Percentiles rank a stretch among this genome's conserved stretches.
These are phyloP conservation scores for Venturiaceae sp. DNA, from an alignment of 2,329 filamentous ascomycete genomes.

Conservation along the genomic window DNA sequence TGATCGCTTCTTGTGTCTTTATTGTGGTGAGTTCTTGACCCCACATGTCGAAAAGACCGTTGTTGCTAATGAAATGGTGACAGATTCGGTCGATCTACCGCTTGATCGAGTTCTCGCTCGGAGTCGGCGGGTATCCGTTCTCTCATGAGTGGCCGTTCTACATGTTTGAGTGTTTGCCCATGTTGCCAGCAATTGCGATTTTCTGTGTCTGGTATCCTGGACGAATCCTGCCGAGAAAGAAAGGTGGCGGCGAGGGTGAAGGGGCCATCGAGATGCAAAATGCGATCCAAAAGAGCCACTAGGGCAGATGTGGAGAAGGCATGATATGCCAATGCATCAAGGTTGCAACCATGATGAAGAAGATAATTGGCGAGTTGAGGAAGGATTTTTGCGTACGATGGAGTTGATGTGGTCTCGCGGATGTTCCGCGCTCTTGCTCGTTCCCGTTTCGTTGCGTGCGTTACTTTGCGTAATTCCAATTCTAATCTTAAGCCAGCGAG, in stretches of 20 bases:
- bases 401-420: background rate
- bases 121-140: constrained; percentile 41
- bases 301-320: too few relatives aligned
- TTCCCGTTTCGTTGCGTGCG: background rate
- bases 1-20: constrained; percentile 31
- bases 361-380: too few relatives aligned
- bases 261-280: background rate
- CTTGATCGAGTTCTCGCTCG: constrained; percentile 43
- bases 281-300: background rate
- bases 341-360: too few relatives aligned
- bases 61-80: background rate
- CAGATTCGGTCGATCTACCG: constrained; percentile 44
- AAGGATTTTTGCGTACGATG: background rate
- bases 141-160: constrained; percentile 44
- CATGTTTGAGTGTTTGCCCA: constrained; percentile 40
- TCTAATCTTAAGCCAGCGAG: background rate
- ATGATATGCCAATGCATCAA: too few relatives aligned
- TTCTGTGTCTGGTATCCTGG: constrained; percentile 42
- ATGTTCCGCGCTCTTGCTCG: background rate
- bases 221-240: constrained; percentile 23
- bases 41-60: too few relatives aligned
- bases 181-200: constrained; percentile 36
- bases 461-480: background rate
- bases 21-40: constrained; percentile 39
- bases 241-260: constrained; percentile 8